Percentiles rank a stretch among this genome's conserved stretches.
These are phyloP conservation scores for Ramaria rubella DNA, from an alignment of 768 basidiomycete genomes.

Conservation along the genomic window DNA sequence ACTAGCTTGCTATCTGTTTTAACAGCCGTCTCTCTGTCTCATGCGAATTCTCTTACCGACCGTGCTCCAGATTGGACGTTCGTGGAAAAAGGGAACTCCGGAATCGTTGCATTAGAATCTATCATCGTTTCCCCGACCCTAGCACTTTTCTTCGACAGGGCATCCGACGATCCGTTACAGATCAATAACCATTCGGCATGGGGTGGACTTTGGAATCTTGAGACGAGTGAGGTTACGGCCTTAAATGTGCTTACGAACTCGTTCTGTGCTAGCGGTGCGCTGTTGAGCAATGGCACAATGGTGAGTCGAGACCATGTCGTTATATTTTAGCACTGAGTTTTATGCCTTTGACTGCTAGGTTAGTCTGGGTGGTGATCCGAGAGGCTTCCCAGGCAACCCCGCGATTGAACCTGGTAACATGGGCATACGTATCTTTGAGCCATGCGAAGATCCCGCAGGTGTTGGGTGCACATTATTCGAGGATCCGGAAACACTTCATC, in stretches of 20 bases:
- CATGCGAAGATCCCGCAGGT: conserved; percentile 24
- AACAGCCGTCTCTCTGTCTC: neutral
- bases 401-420: neutral
- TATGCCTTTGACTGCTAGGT: conserved; percentile 15
- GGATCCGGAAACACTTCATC: conserved; percentile 27
- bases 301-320: conserved; percentile 14
- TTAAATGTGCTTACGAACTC: conserved; percentile 27
- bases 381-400: neutral
- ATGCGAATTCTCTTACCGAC: neutral
- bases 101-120: conserved; percentile 20
- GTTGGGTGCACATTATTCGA: conserved; percentile 30
- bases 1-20: too few species aligned
- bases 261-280: conserved; percentile 39
- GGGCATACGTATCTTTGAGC: conserved; percentile 29
- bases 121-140: conserved; percentile 22
- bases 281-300: conserved; percentile 38
- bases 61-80: neutral
- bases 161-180: conserved; percentile 16
- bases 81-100: conserved; percentile 15
- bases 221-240: conserved; percentile 27
- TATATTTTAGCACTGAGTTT: neutral
- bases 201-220: conserved; percentile 21
- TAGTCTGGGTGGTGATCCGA: conserved; percentile 18
- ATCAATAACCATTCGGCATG: conserved; percentile 21
- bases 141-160: conserved; percentile 20